Evolutionary conservation across 768 basidiomycete genomes (phyloP), one percentile per base, ranked within the genome.

Genomic region (Royoungia palumana): DNA sequence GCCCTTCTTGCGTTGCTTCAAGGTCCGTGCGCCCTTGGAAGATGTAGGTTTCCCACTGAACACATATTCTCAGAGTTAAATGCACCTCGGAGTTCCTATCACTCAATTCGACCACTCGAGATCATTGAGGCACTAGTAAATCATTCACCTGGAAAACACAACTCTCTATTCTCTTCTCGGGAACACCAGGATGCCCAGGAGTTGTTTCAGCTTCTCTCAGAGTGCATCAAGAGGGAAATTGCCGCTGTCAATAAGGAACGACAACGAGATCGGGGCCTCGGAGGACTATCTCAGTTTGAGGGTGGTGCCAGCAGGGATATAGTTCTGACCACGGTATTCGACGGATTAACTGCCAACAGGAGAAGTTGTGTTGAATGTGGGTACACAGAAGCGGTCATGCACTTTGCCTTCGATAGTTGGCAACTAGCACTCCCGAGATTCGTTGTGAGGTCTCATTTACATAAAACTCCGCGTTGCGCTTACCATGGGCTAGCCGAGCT

Each of bases 171-270:
- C 67, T 81, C 82, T 55, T 92, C 92, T 1, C 84, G 91, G 12
- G 93, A 96, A 64, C 95, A 98, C 65, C 95, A 98, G 71, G 95
- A 98, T 65, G 95, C 95, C 5, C 95, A 98, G 62, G 95, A 98
- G 64, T 78, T 98, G n/a, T 97, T 96, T 71, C 87, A 95, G 58
- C 83, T 97, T 27, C 73, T 97, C 9, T 87, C 93, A 1, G 93
- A 94, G 65, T 88, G 84, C 44, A 76, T 97, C 57, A 91, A 91
- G 69, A 85, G 84, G 52, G 95, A 98, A 65, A 76, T 83, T n/a
- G 63, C 71, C 2, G 78, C 84, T 2, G 79, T 96, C 1, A 83
- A 85, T 47, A 78, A 76, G 38, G 91, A 94, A 63, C 79, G 80
- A 3, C 72, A 75, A 37, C 75, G 82, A 35, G 84, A 91, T 61